A percentile compares a stretch with the other conserved stretches of the same genome.
phyloP scores from a whole-genome alignment of 2,329 filamentous ascomycete species.

The Torrubiellomyces zombiae region DNA sequence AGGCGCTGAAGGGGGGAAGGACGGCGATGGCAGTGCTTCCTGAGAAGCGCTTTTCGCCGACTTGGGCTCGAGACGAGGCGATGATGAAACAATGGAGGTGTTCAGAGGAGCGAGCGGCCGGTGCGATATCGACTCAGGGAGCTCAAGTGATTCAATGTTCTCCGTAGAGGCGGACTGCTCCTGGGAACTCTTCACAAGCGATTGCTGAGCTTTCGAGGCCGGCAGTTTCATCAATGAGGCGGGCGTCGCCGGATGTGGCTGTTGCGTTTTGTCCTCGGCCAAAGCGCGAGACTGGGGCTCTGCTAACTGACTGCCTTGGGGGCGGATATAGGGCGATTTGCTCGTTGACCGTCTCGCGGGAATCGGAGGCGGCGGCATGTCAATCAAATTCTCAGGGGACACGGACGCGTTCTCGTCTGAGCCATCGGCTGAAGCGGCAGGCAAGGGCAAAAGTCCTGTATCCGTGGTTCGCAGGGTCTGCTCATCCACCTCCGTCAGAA shows the following conservation, averaged over 20 bases:
- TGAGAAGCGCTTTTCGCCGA: conserved; percentile 34
- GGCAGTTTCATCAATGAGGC: conserved; percentile 73
- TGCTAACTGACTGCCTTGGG: conserved; percentile 25
- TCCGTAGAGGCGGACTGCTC: conserved; percentile 29
- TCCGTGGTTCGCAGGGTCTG: conserved; percentile 15
- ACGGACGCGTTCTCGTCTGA: conserved; percentile 50
- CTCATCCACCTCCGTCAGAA: conserved; percentile 35
- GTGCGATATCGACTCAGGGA: conserved; percentile 51
- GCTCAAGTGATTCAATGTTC: conserved; percentile 40
- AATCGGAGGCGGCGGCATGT: conserved; percentile 52
- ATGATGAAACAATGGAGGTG: conserved; percentile 23
- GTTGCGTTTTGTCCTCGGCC: conserved; percentile 7
- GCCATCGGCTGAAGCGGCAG: conserved; percentile 29
- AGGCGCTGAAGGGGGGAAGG: conserved; percentile 23
- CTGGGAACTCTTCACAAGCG: conserved; percentile 19
- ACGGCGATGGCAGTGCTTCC: conserved; percentile 31
- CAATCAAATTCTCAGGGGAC: conserved; percentile 44
- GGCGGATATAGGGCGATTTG: conserved; percentile 50
- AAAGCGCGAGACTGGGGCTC: conserved; percentile 7
- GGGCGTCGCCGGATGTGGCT: conserved; percentile 58
- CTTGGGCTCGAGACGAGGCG: conserved; percentile 18
- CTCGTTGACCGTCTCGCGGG: conserved; percentile 47
- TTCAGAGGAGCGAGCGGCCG: conserved; percentile 17
- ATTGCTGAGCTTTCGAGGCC: conserved; percentile 33
- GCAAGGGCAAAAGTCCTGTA: conserved; percentile 19